Evolutionary conservation across 805 yeast genomes (phyloP), one percentile per base, ranked within the genome.

Genomic region (Starmerella apicola): DNA sequence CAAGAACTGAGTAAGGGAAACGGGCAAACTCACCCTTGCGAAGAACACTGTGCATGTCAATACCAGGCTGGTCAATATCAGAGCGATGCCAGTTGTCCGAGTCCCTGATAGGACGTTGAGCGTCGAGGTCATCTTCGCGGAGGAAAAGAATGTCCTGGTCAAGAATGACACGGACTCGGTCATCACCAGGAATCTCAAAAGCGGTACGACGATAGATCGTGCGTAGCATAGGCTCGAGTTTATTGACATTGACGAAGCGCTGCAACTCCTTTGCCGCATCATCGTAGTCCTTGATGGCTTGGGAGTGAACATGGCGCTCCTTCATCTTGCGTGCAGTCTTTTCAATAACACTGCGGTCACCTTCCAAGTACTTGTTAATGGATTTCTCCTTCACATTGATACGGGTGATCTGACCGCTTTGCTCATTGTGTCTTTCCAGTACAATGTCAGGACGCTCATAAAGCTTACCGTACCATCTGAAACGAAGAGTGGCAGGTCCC

Each of bases 181-280:
- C 93, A 58, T 91, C 97, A 43, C 96, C 96, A 3, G 98, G 98
- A 52, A 88, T 88, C 67, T 88, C 96, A 67, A 91, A 88, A 2
- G 97, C 97, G 5, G 95, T 82, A 60, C 97, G 72, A 31, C 84
- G 81, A 64, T 82, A 84, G 27, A 78, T 73, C 9, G 95, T 73
- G 64, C 97, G 76, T 57, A 91, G 63, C 28, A 82, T 74, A 12
- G 98, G 98, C 61, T 83, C 81, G 48, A 88, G 67, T 44, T 74
- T 70, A 51, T 76, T 68, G 38, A 74, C 74, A 30, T 61, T 56
- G 46, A 88, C 78, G 54, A 77, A 81, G 12, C 63, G 58, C 54
- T 78, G 77, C 38, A 84, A 62, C 38, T 70, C 72, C 31, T 70
- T 67, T 39, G 82, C 75, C 42, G 76, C 72, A 13, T 66, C 55